Base-by-base conservation (phyloP, 169 alveolate genomes). In the Plasmodium ovale region DNA sequence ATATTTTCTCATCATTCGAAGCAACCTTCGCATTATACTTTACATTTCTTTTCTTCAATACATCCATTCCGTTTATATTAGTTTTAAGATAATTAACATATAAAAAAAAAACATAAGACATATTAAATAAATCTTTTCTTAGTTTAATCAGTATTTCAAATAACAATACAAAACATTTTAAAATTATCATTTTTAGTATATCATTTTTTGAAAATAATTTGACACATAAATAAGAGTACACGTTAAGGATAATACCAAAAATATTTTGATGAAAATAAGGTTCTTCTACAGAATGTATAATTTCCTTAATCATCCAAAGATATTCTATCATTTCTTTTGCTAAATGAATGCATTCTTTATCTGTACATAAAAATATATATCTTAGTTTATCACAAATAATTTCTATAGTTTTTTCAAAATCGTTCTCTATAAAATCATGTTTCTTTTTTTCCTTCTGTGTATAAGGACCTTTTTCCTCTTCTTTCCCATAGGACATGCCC, bases 151-250 rank as follows among this genome's bases (percentile, higher is more conserved):
- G 29, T 21, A 79, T 65, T 79, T 79, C 72, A 44, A 65, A 79
- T 70, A 79, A 31, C 7, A 68, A 65, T 10, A 79, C 89, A 53
- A 79, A 59, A 58, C 89, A 79, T 42, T 79, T 79, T 58, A 79
- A 64, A 49, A 16, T 65, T 2, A 56, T 56, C 25, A 79, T 58
- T 64, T 65, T 67, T 33, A 79, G 35, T 29, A 19, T 51, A 14
- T 79, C 59, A 44, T 65, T 44, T 49, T 79, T 39, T 64, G 79
- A n/a, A 51, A 79, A 79, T 16, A 79, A 3, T 49, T 79, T 79
- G 5, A 79, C 82, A 49, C 89, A 79, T 67, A 79, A 27, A 53
- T 67, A 54, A 9, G 89, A 53, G 44, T 79, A 79, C 9, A 65
- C 14, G 65, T 79, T 79, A 65, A 79, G 65, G 10, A 65, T 47